Evolutionary conservation across 192 early-diverging fungal species (phyloP).

Genomic region (Jimgerdemannia lactiflua): DNA sequence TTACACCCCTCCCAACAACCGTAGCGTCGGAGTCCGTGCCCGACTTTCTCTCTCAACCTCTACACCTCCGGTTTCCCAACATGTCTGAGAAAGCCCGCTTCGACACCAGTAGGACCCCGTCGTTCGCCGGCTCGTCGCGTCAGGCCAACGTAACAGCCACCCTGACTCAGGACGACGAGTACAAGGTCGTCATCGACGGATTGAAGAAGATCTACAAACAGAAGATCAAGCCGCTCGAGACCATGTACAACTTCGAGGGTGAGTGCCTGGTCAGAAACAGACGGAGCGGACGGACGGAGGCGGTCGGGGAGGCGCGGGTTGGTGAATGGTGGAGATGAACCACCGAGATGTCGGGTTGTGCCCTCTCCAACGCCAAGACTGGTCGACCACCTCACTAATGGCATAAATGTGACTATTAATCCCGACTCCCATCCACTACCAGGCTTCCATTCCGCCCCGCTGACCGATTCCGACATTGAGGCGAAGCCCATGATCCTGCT

Average conservation of each 20-base stretch:
- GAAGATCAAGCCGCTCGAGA: constrained; percentile 73
- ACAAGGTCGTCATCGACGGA: constrained; percentile 54
- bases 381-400: too few relatives aligned
- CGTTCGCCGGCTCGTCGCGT: neutral
- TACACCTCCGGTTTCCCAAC: neutral
- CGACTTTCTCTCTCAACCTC: too few relatives aligned
- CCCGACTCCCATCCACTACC: neutral
- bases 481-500: constrained; percentile 87
- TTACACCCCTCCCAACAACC: too few relatives aligned
- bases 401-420: too few relatives aligned
- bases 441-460: constrained; percentile 75
- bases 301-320: too few relatives aligned
- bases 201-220: constrained; percentile 67
- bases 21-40: too few relatives aligned
- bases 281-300: neutral
- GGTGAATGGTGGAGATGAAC: too few relatives aligned
- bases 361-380: neutral
- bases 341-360: too few relatives aligned
- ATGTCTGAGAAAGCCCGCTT: neutral
- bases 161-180: constrained; percentile 45
- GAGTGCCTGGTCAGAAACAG: neutral
- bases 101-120: neutral
- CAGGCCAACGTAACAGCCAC: neutral
- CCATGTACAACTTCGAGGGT: constrained; percentile 71
- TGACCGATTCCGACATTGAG: constrained; percentile 78